A percentile compares a stretch with the other conserved stretches of the same genome.
These are phyloP conservation scores for Pseudognaphalium luteoalbum DNA, from an alignment of 129 eudicot species.

Conservation along the genomic window DNA sequence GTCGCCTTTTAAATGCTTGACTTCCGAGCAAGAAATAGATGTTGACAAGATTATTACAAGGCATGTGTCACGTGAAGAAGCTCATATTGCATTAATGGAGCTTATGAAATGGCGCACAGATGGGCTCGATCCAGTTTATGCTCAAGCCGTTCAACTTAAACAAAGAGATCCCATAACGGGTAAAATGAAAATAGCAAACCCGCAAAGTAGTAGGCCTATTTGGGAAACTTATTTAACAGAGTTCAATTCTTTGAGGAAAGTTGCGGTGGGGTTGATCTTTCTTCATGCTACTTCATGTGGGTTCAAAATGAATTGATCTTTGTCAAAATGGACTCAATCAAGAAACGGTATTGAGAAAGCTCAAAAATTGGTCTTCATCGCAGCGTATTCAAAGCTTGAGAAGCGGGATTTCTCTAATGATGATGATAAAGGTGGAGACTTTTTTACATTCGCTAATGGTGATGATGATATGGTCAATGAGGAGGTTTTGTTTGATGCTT, in stretches of 20 bases:
- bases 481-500: slow-evolving; percentile 79
- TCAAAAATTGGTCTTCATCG: slow-evolving; percentile 74
- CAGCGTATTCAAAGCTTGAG: slow-evolving; percentile 67
- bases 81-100: slow-evolving; percentile 80
- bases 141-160: slow-evolving; percentile 91
- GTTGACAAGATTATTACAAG: slow-evolving; percentile 82
- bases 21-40: slow-evolving; percentile 80
- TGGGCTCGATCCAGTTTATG: slow-evolving; percentile 89
- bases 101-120: slow-evolving; percentile 97
- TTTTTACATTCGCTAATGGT: slow-evolving; percentile 61
- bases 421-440: slow-evolving; percentile 70
- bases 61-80: slow-evolving; percentile 80
- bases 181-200: slow-evolving; percentile 80
- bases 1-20: slow-evolving; percentile 80
- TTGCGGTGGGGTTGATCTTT: slow-evolving; percentile 89
- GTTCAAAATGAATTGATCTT: slow-evolving; percentile 53
- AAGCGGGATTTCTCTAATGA: slow-evolving; percentile 46
- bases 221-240: slow-evolving; percentile 89
- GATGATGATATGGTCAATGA: slow-evolving; percentile 84
- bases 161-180: slow-evolving; percentile 75
- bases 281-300: slow-evolving; percentile 88
- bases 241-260: slow-evolving; percentile 68
- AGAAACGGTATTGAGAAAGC: slow-evolving; percentile 57
- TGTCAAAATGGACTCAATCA: slow-evolving; percentile 58
- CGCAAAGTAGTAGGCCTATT: slow-evolving; percentile 83